These are phyloP conservation scores for Xylariaceae sp. DNA, from an alignment of 2,329 filamentous ascomycete species.

Conservation along the genomic window DNA sequence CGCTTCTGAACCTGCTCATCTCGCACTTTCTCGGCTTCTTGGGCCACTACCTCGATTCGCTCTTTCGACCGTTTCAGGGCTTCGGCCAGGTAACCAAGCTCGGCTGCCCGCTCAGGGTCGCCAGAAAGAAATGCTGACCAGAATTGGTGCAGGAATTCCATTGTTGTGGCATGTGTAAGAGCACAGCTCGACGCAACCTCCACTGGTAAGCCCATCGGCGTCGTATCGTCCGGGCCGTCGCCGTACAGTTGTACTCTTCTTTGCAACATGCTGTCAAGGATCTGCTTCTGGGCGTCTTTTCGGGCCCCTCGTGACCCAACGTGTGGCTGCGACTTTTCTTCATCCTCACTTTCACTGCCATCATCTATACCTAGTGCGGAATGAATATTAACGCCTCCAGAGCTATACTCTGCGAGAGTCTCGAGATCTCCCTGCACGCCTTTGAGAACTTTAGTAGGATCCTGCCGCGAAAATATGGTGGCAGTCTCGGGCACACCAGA, in stretches of 20 bases:
- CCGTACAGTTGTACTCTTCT: slow-evolving; percentile 57
- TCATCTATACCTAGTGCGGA: slow-evolving; percentile 65
- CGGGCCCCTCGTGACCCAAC: slow-evolving; percentile 69
- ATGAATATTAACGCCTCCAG: slow-evolving; percentile 56
- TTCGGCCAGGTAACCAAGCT: slow-evolving; percentile 77
- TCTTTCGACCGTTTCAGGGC: slow-evolving; percentile 72
- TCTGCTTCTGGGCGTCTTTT: slow-evolving; percentile 59
- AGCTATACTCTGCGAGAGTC: slow-evolving; percentile 44
- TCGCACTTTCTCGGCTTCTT: slow-evolving; percentile 72
- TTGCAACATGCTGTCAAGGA: slow-evolving; percentile 61
- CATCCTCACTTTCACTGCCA: slow-evolving; percentile 64
- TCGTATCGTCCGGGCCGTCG: slow-evolving; percentile 43
- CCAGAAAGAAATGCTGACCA: slow-evolving; percentile 90
- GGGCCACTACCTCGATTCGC: slow-evolving; percentile 75
- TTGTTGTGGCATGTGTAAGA: slow-evolving; percentile 83
- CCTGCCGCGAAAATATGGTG: slow-evolving; percentile 62
- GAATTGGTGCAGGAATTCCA: slow-evolving; percentile 96
- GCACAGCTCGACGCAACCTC: slow-evolving; percentile 56
- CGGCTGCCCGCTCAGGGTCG: slow-evolving; percentile 71
- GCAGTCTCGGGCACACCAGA: slow-evolving; percentile 43
- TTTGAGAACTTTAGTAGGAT: slow-evolving; percentile 63
- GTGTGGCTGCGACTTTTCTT: slow-evolving; percentile 50
- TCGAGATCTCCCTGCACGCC: slow-evolving; percentile 60
- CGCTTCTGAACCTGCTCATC: slow-evolving; percentile 61
- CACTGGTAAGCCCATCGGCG: slow-evolving; percentile 53